phyloP scores from a whole-genome alignment of 2,329 filamentous ascomycete genomes.

The Cladosporium colombiae region DNA sequence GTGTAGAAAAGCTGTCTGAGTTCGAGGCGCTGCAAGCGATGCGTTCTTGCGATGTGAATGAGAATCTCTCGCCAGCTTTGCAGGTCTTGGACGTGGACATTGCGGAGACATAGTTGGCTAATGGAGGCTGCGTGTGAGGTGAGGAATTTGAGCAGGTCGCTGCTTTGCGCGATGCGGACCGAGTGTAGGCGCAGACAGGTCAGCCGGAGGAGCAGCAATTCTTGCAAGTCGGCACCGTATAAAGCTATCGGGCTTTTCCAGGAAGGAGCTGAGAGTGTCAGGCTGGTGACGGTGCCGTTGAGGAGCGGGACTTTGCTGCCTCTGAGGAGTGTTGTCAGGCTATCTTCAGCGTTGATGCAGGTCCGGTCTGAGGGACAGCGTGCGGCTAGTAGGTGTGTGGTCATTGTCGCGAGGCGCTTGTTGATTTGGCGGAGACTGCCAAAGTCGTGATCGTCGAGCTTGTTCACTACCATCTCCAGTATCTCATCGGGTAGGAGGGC shows the following conservation, averaged over 20 bases:
- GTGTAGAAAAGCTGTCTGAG: constrained; percentile 11
- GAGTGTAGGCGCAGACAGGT: neutral
- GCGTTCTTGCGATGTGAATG: neutral
- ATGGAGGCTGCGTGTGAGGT: constrained; percentile 3
- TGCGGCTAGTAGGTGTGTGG: constrained; percentile 1
- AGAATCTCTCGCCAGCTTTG: constrained; percentile 3
- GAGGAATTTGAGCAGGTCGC: constrained; percentile 10
- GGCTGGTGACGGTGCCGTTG: neutral
- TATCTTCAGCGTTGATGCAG: neutral
- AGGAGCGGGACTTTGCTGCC: constrained; percentile 9
- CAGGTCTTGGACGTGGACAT: neutral
- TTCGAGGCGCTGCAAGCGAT: constrained; percentile 3
- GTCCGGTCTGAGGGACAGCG: neutral
- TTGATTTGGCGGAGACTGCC: constrained; percentile 1
- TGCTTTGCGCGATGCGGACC: neutral
- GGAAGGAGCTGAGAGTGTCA: constrained; percentile 4
- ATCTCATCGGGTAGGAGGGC: constrained; percentile 3
- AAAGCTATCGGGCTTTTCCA: neutral
- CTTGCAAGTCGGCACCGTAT: neutral
- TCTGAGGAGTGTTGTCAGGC: constrained; percentile 6
- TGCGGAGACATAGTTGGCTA: neutral
- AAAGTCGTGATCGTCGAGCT: neutral
- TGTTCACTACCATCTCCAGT: constrained; percentile 1
- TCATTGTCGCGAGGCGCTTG: constrained; percentile 13
- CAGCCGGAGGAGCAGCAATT: constrained; percentile 4